Conservation (phyloP, 2,329 filamentous ascomycete species). For the Pseudogymnoascus sp. region DNA sequence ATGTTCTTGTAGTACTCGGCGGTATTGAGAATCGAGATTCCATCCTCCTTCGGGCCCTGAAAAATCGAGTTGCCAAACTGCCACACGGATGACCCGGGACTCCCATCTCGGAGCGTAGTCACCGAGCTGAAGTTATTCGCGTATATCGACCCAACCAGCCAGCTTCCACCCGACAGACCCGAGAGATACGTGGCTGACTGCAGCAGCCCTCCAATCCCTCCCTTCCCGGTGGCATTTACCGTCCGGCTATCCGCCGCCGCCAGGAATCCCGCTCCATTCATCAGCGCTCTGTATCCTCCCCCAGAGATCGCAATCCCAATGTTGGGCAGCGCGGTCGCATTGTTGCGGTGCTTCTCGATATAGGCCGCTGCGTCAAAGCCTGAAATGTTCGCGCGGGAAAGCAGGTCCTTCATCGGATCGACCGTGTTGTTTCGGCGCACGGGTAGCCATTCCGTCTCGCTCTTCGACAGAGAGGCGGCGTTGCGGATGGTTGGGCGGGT, state of each 20-base stretch:
- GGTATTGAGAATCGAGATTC: constrained; percentile 45
- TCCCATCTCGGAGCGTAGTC: constrained; percentile 43
- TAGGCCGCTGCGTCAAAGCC: constrained; percentile 70
- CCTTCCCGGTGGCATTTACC: constrained; percentile 47
- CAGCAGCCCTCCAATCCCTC: constrained; percentile 71
- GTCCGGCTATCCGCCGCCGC: constrained; percentile 74
- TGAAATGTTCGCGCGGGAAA: constrained; percentile 64
- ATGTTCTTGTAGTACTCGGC: constrained; percentile 57
- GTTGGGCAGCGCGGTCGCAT: constrained; percentile 52
- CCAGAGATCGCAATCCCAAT: constrained; percentile 74
- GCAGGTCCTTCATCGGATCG: constrained; percentile 64
- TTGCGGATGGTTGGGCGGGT: constrained; percentile 60
- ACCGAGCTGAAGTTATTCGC: constrained; percentile 71
- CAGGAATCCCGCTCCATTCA: constrained; percentile 73
- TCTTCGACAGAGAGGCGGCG: constrained; percentile 53
- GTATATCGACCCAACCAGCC: constrained; percentile 76
- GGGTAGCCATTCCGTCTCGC: constrained; percentile 68
- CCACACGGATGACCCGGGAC: constrained; percentile 43
- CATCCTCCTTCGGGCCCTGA: constrained; percentile 43
- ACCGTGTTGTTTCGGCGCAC: constrained; percentile 65
- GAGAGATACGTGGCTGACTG: constrained; percentile 75
- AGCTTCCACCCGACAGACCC: constrained; percentile 74
- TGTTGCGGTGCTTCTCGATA: constrained; percentile 50
- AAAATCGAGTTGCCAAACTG: constrained; percentile 56
- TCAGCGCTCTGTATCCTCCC: constrained; percentile 78